Percentiles rank a stretch among this genome's conserved stretches.
These are phyloP conservation scores for Pezicula radicicola DNA, from an alignment of 2,329 filamentous ascomycete genomes.

Conservation along the genomic window DNA sequence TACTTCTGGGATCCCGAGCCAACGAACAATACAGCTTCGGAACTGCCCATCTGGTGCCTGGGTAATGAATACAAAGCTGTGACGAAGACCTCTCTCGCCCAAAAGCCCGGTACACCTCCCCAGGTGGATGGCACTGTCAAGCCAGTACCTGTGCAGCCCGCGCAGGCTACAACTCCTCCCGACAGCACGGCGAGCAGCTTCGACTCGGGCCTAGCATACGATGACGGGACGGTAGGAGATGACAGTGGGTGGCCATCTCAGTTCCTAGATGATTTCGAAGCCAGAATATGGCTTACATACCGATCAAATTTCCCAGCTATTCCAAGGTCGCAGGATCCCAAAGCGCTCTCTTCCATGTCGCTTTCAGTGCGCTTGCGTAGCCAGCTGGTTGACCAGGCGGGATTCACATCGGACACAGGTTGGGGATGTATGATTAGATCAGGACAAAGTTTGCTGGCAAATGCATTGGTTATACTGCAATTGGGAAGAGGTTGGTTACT, in stretches of 20 bases:
- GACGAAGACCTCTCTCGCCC: conserved; percentile 8
- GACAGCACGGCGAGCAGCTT: conserved; percentile 27
- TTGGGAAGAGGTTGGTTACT: conserved; percentile 71
- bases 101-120: conserved; percentile 8
- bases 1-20: conserved; percentile 92
- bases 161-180: conserved; percentile 24
- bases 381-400: conserved; percentile 72
- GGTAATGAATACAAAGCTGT: conserved; percentile 50
- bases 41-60: conserved; percentile 82
- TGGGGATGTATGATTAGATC: conserved; percentile 99
- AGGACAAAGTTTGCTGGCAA: conserved; percentile 89
- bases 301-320: conserved; percentile 83
- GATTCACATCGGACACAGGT: conserved; percentile 89
- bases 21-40: conserved; percentile 67
- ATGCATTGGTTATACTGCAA: conserved; percentile 69
- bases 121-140: conserved; percentile 8
- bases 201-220: conserved; percentile 21
- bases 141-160: conserved; percentile 3
- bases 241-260: conserved; percentile 70
- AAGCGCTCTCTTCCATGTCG: conserved; percentile 69
- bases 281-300: conserved; percentile 94
- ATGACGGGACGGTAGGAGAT: conserved; percentile 18
- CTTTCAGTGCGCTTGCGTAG: conserved; percentile 81
- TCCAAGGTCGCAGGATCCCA: conserved; percentile 71
- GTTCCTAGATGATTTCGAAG: conserved; percentile 92